Evolutionary conservation across 768 basidiomycete genomes (phyloP), one percentile per base, ranked within the genome.

Genomic region (Termitomyces sp.): DNA sequence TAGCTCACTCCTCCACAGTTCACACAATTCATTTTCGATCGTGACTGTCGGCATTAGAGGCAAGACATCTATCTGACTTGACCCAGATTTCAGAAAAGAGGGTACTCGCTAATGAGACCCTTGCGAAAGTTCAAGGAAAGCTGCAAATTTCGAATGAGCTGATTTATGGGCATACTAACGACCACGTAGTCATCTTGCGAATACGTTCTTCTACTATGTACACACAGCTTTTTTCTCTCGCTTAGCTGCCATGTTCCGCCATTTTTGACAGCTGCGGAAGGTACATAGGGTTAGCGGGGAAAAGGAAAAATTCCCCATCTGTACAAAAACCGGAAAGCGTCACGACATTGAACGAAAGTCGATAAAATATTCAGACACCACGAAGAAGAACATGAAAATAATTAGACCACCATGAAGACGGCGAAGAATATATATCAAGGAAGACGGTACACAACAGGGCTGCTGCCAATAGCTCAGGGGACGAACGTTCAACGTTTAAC

Each of bases 1-100:
- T 53, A 53, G 41, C 31, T 53, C 23, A 22, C 32, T 49, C 32
- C 32, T 18, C n/a, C n/a, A n/a, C n/a, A n/a, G n/a, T n/a, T n/a
- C n/a, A n/a, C n/a, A 23, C 33, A n/a, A n/a, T 27, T 27, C 27
- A 27, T 33, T 47, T 48, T 48, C 47, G 47, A 49, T 49, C 48
- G 23, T 36, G 35, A 48, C 20, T n/a, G 2, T 48, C 47, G 31
- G 31, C 33, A 35, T 11, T 9, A 48, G 22, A 35, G 9, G 32
- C 47, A 35, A 49, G 48, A 49, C 48, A 49, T 49, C 13, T 2
- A 23, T 18, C 16, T 16, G 10, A 5, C 7, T 22, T 41, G 20
- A 20, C 7, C 39, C 22, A 12, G 15, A 41, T 23, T 13, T 23
- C 40, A 41, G 25, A 13, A 42, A 42, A 42, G 22, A 42, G 22